These are phyloP conservation scores for Penicillium steckii DNA, from an alignment of 495 filamentous ascomycete genomes.

Conservation along the genomic window DNA sequence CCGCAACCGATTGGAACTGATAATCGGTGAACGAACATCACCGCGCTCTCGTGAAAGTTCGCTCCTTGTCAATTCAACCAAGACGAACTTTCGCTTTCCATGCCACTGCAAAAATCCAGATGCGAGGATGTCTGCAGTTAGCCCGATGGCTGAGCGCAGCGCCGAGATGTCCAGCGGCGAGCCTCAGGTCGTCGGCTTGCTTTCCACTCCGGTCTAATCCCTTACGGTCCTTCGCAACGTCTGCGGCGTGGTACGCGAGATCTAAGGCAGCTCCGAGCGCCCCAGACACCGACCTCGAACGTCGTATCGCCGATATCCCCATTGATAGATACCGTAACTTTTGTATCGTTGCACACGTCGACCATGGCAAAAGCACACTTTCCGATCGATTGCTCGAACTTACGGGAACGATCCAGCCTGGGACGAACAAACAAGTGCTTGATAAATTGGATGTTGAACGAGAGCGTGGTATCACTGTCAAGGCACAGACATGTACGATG, in stretches of 20 bases:
- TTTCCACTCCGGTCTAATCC: conserved; percentile 15
- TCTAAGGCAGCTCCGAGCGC: conserved; percentile 23
- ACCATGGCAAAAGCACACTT: conserved; percentile 97
- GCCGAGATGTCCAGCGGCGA: conserved; percentile 37
- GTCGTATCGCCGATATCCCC: conserved; percentile 81
- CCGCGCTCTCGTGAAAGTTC: background rate
- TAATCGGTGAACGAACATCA: background rate
- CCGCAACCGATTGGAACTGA: conserved; percentile 23
- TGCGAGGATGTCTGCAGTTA: conserved; percentile 58
- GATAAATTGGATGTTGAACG: conserved; percentile 97
- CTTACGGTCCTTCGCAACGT: conserved; percentile 40
- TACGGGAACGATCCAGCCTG: conserved; percentile 87
- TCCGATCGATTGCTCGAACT: conserved; percentile 89
- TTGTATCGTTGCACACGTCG: conserved; percentile 98
- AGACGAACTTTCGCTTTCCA: conserved; percentile 22
- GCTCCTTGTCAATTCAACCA: background rate
- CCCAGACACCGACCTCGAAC: conserved; percentile 61
- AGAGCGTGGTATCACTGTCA: conserved; percentile 95
- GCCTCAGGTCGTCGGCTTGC: conserved; percentile 32
- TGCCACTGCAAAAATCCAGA: conserved; percentile 44
- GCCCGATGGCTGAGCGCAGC: conserved; percentile 51
- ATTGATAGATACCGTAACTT: conserved; percentile 91
- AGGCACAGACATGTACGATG: conserved; percentile 98
- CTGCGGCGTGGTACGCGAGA: conserved; percentile 35
- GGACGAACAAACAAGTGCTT: conserved; percentile 89